Evolutionary conservation across 495 filamentous ascomycete species (phyloP).

Genomic region (Hypomontagnella monticulosa): DNA sequence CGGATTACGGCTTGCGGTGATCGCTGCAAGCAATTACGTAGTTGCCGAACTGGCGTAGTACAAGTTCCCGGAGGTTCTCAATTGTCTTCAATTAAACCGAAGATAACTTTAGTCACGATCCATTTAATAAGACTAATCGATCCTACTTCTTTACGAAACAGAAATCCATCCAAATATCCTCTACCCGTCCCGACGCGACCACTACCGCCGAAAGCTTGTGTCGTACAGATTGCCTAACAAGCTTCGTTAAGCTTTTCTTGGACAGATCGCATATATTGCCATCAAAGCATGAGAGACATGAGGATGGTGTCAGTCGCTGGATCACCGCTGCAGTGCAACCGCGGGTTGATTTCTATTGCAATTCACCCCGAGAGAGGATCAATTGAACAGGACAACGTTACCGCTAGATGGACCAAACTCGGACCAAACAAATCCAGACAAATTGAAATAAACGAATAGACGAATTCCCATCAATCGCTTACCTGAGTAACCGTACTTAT

Average conservation of each 20-base stretch:
- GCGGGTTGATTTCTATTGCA: conserved; percentile 23
- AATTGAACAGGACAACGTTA: conserved; percentile 15
- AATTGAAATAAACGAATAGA: too few relatives aligned
- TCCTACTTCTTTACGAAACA: conserved; percentile 32
- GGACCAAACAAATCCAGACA: too few relatives aligned
- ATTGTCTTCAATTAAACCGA: conserved; percentile 12
- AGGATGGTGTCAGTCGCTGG: conserved; percentile 31
- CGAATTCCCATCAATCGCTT: conserved; percentile 6
- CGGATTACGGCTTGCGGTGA: conserved; percentile 5
- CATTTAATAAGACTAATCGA: conserved; percentile 30
- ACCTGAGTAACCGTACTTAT: not conserved
- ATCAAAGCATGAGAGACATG: conserved; percentile 10
- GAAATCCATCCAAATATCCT: conserved; percentile 22
- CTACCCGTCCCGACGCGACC: conserved; percentile 8
- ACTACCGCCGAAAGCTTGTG: not conserved
- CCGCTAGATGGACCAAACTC: conserved; percentile 4
- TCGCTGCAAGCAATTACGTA: conserved; percentile 33
- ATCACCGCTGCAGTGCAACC: conserved; percentile 40
- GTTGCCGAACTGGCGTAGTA: conserved; percentile 1
- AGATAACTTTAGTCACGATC: conserved; percentile 28
- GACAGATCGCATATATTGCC: conserved; percentile 36
- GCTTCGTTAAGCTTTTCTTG: conserved; percentile 44
- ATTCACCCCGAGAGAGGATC: conserved; percentile 26
- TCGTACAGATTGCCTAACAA: conserved; percentile 38
- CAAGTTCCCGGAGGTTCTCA: not conserved